Evolutionary conservation across 805 yeast genomes (phyloP), one percentile per base, ranked within the genome.

Genomic region (Wickerhamiella galacta): DNA sequence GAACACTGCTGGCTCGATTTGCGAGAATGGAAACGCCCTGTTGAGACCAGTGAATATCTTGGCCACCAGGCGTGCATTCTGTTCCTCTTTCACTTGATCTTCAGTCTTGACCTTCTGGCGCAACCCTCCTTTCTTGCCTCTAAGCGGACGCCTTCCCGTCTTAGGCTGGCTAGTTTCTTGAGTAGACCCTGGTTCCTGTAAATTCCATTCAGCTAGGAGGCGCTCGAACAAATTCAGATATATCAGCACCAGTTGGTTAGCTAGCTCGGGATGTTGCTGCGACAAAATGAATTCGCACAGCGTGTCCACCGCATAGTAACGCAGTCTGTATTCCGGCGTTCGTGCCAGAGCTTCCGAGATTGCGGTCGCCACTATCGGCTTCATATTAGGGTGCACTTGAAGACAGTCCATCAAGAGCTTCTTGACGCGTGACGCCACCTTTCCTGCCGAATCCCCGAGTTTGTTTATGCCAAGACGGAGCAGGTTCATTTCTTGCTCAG

Each of bases 361-460:
- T 4, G 90, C 63, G 40, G 81, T 81, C 25, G 76, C 68, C 25
- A 90, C 64, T 36, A 87, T 71, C 33, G 69, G 59, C 54, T 83
- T 87, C 96, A 90, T 90, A 31, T 90, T 90, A 14, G 98, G 98
- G 53, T 90, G 98, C 3, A 74, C 76, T 53, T 81, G 93, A 53
- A 90, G 79, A 26, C 83, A 57, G 46, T 76, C 75, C 41, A 85
- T 63, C 29, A 90, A 58, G 41, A 75, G 73, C 53, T 70, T 81
- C 4, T 95, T 83, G 1, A 93, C 71, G 49, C 80, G 80, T 1
- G 96, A 78, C 1, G 92, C 71, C 4, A 90, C 94, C 51, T 82
- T 82, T 40, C 80, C 77, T 41, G 87, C 95, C 28, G 69, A 68
- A 52, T 90, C 98, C 57, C 98, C 98, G 23, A 90, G 63, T 53